phyloP scores from a whole-genome alignment of 768 basidiomycete genomes.

The Cubamyces lactineus region DNA sequence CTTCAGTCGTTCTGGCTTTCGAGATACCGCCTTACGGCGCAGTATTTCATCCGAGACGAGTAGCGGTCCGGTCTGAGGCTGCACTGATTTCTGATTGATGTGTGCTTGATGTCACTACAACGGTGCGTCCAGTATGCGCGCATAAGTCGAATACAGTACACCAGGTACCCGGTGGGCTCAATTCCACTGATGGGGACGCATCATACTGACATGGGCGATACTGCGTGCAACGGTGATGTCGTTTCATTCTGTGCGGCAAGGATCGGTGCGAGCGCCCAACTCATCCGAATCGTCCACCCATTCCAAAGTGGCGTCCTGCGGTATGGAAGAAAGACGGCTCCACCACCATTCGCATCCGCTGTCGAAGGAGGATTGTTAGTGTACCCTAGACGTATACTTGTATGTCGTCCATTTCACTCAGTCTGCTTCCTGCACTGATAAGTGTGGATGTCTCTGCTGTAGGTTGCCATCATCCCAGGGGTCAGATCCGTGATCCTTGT shows the following conservation, averaged over 20 bases:
- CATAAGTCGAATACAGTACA: too few species aligned
- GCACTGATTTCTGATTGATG: conserved; percentile 1
- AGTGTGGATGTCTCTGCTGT: neutral
- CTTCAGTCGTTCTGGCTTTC: too few species aligned
- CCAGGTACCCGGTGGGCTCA: too few species aligned
- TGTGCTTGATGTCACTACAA: neutral
- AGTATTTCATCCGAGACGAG: neutral
- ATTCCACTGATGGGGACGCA: too few species aligned
- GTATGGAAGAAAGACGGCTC: neutral
- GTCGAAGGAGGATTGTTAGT: neutral
- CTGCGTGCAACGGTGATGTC: too few species aligned
- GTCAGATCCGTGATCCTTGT: neutral
- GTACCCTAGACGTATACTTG: neutral
- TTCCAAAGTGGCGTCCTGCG: neutral
- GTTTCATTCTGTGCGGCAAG: too few species aligned
- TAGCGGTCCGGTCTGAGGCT: neutral
- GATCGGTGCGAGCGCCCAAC: too few species aligned
- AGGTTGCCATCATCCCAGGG: conserved; percentile 8
- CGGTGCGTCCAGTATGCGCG: too few species aligned
- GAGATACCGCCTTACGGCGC: conserved; percentile 19
- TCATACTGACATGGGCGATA: too few species aligned
- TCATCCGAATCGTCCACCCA: neutral
- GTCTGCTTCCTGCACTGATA: neutral
- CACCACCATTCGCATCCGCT: neutral
- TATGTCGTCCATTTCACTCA: conserved; percentile 4